Evolutionary conservation across 768 basidiomycete genomes (phyloP), one percentile per base, ranked within the genome.

Genomic region (Tulasnella sp.): DNA sequence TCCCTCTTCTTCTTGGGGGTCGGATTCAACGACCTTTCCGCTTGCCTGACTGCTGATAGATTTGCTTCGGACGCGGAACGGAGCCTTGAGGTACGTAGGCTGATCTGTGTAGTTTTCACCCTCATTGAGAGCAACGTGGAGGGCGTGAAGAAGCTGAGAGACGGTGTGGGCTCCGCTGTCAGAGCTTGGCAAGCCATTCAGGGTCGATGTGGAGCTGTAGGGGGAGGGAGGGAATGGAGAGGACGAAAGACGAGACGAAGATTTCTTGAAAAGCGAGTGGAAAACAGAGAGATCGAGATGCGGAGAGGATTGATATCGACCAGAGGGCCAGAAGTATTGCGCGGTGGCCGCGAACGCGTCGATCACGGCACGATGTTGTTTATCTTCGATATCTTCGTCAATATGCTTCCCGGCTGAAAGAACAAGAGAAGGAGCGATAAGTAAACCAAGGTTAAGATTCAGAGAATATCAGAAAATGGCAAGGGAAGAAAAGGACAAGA

Each of bases 121-220:
- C 4, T 56, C 54, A 35, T 56, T 56, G 17, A 56, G 40, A 11
- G 54, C 54, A n/a, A 56, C 42, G 54, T 56, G 54, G 15, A 56
- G 54, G 8, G 41, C 29, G 25, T 42, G 40, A 23, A 56, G 54
- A 27, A 56, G 54, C 17, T 43, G 40, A 23, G 29, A 32, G 6
- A 56, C 43, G 23, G 36, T 31, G n/a, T 56, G 7, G 31, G 31
- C 49, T 6, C 45, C 45, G 4, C 45, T 46, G 45, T 31, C 32
- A 7, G 45, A 46, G 25, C 25, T 23, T 11, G 45, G 45, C 6
- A 31, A 31, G 21, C 17, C n/a, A n/a, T 19, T n/a, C 25, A 23
- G 2, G 45, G 45, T 17, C 45, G 45, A 15, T 31, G 23, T 25
- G n/a, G 45, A 25, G 36, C 36, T 53, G n/a, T 32, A 36, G 34